phyloP scores from a whole-genome alignment of 148 eudicot genomes.

The Vaccinium vitisidaea region DNA sequence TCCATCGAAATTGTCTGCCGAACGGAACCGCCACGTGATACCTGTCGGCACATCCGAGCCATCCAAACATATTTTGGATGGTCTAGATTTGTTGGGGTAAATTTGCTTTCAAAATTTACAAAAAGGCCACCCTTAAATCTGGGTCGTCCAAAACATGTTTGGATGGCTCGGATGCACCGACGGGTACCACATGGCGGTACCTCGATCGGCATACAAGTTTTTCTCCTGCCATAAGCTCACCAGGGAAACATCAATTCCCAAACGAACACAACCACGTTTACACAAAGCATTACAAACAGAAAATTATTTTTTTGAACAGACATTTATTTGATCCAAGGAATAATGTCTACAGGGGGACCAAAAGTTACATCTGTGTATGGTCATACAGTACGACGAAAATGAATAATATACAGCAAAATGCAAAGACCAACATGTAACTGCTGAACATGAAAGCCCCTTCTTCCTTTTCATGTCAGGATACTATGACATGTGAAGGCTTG shows the following conservation, averaged over 20 bases:
- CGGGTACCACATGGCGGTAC: too few species aligned
- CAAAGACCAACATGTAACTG: constrained; percentile 2
- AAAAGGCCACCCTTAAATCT: too few species aligned
- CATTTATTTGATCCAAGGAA: neutral
- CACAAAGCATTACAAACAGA: neutral
- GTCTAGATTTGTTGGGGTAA: too few species aligned
- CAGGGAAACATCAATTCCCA: neutral
- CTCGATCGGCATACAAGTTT: too few species aligned
- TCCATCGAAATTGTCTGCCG: neutral
- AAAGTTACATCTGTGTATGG: neutral
- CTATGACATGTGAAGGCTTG: neutral
- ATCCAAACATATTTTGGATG: too few species aligned
- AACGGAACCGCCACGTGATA: too few species aligned
- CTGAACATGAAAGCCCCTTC: neutral
- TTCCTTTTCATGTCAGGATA: neutral
- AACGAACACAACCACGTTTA: neutral
- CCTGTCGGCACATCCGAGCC: too few species aligned
- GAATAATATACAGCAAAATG: neutral
- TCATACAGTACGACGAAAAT: neutral
- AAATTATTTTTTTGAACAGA: neutral
- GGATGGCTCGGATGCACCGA: too few species aligned
- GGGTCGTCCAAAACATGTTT: too few species aligned
- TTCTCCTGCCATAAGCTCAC: too few species aligned
- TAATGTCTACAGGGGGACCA: neutral
- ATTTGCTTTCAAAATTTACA: too few species aligned